Conservation (phyloP, 164 flowering plant genomes). For the Vitis rotundifolia region DNA sequence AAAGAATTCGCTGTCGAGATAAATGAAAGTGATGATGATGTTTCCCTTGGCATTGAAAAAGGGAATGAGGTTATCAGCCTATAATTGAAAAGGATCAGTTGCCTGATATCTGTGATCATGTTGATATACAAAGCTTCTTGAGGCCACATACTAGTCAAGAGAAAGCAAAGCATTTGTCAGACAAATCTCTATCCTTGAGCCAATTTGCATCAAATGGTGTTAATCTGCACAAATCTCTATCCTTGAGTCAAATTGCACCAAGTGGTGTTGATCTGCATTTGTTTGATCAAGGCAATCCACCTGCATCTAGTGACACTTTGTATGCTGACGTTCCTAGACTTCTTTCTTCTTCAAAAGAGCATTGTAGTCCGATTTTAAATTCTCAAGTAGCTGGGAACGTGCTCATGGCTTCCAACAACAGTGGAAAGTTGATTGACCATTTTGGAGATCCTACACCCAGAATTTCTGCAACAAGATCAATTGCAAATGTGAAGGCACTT, state of each 20-base stretch:
- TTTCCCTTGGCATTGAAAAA: slow-evolving; percentile 13
- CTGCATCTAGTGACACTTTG: slow-evolving; percentile 7
- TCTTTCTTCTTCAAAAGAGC: slow-evolving; percentile 11
- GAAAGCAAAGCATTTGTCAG: slow-evolving; percentile 18
- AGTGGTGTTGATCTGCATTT: slow-evolving; percentile 14
- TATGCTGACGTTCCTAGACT: slow-evolving; percentile 19
- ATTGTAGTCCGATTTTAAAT: slow-evolving; percentile 8
- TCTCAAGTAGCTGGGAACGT: slow-evolving; percentile 17
- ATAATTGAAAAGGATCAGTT: slow-evolving; percentile 11
- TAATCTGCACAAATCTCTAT: slow-evolving; percentile 19
- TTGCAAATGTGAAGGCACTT: slow-evolving; percentile 11
- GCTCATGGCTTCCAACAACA: slow-evolving; percentile 11
- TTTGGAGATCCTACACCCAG: slow-evolving; percentile 16
- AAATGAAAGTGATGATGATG: slow-evolving; percentile 25
- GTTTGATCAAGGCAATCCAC: slow-evolving; percentile 16
- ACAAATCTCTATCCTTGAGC: slow-evolving; percentile 16
- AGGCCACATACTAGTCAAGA: slow-evolving; percentile 23
- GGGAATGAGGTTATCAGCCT: slow-evolving; percentile 13
- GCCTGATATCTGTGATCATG: slow-evolving; percentile 2
- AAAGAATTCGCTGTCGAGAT: slow-evolving; percentile 12
- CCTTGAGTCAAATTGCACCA: slow-evolving; percentile 16
- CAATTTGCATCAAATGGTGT: slow-evolving; percentile 17
- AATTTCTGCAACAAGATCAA: slow-evolving; percentile 19
- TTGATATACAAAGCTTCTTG: slow-evolving; percentile 11
- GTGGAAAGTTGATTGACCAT: slow-evolving; percentile 20